Percentiles rank a stretch among this genome's conserved stretches.
Conservation (phyloP, 2,329 filamentous ascomycete species). For the Diaporthe helianthi region DNA sequence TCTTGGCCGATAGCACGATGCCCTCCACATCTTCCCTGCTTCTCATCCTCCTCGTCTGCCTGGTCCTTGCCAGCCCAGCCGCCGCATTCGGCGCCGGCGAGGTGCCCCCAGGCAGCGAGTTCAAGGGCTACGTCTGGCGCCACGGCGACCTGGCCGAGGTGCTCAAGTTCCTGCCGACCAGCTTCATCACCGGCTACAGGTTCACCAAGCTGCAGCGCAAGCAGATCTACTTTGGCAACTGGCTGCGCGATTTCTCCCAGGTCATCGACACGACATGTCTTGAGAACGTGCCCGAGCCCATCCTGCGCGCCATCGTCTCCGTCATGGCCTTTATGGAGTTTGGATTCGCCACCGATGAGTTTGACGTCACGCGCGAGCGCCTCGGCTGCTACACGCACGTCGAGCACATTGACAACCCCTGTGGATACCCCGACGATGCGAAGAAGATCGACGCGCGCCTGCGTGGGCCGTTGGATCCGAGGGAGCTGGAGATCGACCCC, state of each 20-base stretch:
- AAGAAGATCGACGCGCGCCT: constrained; percentile 41
- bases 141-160: constrained; percentile 50
- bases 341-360: constrained; percentile 62
- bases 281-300: constrained; percentile 58
- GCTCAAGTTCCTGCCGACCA: constrained; percentile 46
- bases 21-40: constrained; percentile 8
- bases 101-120: constrained; percentile 46
- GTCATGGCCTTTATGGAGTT: constrained; percentile 63
- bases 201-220: constrained; percentile 49
- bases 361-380: constrained; percentile 61
- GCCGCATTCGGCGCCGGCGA: constrained; percentile 49
- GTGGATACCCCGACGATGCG: constrained; percentile 42
- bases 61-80: constrained; percentile 41
- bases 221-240: constrained; percentile 44
- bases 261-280: constrained; percentile 62
- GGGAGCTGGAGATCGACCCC: constrained; percentile 42
- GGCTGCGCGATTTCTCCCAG: constrained; percentile 57
- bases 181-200: constrained; percentile 47
- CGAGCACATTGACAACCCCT: constrained; percentile 61
- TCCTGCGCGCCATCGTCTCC: constrained; percentile 61
- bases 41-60: constrained; percentile 27
- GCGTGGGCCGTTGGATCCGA: constrained; percentile 41
- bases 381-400: constrained; percentile 58
- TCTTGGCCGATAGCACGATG: constrained; percentile 25
- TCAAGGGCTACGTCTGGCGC: constrained; percentile 51